A percentile compares a stretch with the other conserved stretches of the same genome.
These are phyloP conservation scores for Hirschioporus abietinus DNA, from an alignment of 768 basidiomycete genomes.

Conservation along the genomic window DNA sequence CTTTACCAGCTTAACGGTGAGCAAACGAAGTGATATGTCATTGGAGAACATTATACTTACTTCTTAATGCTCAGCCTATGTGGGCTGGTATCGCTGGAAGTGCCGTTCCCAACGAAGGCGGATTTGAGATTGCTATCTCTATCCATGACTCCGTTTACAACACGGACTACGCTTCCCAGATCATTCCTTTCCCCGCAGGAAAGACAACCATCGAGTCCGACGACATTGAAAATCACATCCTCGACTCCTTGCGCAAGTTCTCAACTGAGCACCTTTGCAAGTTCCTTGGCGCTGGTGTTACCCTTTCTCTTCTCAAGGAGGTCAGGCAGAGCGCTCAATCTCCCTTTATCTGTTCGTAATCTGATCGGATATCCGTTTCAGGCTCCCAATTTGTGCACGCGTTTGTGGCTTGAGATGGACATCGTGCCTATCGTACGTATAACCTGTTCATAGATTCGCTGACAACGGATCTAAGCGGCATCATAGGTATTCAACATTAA, in stretches of 20 bases:
- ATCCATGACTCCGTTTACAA: constrained; percentile 83
- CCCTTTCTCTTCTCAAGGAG: constrained; percentile 64
- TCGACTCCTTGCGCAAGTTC: constrained; percentile 66
- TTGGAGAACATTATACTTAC: constrained; percentile 10
- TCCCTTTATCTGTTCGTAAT: neutral
- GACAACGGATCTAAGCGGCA: neutral
- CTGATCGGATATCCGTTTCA: constrained; percentile 22
- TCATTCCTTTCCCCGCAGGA: constrained; percentile 46
- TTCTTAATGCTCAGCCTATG: constrained; percentile 56
- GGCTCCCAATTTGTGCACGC: constrained; percentile 80
- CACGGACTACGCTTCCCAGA: constrained; percentile 65
- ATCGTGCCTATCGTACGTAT: constrained; percentile 65
- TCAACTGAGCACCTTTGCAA: constrained; percentile 76
- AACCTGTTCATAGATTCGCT: neutral
- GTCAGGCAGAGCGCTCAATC: constrained; percentile 27
- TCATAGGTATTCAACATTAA: constrained; percentile 15
- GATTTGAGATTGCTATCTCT: constrained; percentile 70
- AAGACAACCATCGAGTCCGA: constrained; percentile 51
- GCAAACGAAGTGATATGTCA: constrained; percentile 15
- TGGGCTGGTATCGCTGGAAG: constrained; percentile 78
- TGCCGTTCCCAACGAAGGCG: constrained; percentile 50
- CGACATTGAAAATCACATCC: constrained; percentile 57
- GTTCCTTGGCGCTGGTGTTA: constrained; percentile 80
- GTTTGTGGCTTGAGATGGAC: constrained; percentile 78
- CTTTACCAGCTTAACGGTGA: constrained; percentile 63